phyloP scores from a whole-genome alignment of 345 rosid genomes.

The Gossypium raimondii region DNA sequence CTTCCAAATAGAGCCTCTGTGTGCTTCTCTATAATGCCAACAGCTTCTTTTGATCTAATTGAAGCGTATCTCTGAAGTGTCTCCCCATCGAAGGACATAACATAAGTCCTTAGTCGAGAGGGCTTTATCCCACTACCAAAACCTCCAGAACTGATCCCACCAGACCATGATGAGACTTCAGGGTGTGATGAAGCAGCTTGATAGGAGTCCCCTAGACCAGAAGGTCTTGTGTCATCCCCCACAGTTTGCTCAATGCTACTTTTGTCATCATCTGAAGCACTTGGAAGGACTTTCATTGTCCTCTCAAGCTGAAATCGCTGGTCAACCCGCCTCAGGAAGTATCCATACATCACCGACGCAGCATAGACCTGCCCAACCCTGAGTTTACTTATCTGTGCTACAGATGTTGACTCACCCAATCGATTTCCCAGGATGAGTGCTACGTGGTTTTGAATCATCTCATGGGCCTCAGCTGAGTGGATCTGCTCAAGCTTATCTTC shows the following conservation, averaged over 20 bases:
- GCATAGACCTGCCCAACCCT: slow-evolving; percentile 8
- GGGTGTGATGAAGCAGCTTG: slow-evolving; percentile 34
- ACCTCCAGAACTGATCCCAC: slow-evolving; percentile 53
- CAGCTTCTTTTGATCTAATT: slow-evolving; percentile 4
- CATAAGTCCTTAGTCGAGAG: slow-evolving; percentile 48
- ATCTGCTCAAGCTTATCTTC: slow-evolving; percentile 7
- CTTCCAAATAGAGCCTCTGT: slow-evolving; percentile 7
- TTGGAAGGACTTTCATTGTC: slow-evolving; percentile 62
- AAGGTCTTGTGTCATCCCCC: slow-evolving; percentile 4
- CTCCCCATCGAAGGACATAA: slow-evolving; percentile 5
- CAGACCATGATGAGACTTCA: slow-evolving; percentile 51
- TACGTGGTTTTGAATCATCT: slow-evolving; percentile 8
- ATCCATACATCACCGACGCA: slow-evolving; percentile 4
- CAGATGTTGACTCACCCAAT: not conserved
- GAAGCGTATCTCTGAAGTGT: slow-evolving; percentile 5
- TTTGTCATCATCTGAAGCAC: not conserved
- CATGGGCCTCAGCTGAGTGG: slow-evolving; percentile 3
- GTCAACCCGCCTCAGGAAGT: not conserved
- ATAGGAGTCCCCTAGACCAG: not conserved
- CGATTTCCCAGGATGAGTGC: slow-evolving; percentile 1
- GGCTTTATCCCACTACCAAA: slow-evolving; percentile 54
- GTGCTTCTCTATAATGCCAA: slow-evolving; percentile 6
- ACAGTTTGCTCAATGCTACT: not conserved
- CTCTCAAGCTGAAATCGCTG: slow-evolving; percentile 1
- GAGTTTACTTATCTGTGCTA: slow-evolving; percentile 7